phyloP scores from a whole-genome alignment of 2,329 filamentous ascomycete species.

The Venturia aucupariae region DNA sequence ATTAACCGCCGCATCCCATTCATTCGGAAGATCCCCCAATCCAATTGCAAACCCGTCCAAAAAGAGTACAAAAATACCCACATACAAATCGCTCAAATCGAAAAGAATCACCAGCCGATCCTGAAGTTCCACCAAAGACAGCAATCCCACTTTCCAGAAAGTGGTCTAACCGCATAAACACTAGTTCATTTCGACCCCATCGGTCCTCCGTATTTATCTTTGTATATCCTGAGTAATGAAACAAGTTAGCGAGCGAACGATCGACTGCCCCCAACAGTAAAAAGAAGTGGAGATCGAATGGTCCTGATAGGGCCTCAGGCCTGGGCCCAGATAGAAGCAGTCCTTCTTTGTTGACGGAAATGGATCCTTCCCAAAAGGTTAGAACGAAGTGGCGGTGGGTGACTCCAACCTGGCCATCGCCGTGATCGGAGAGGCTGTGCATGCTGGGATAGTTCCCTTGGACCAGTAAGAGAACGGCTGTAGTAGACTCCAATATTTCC shows the following conservation, averaged over 20 bases:
- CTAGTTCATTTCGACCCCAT: slow-evolving; percentile 5
- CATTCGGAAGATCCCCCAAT: too few relatives aligned
- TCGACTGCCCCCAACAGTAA: neutral
- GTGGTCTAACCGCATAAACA: neutral
- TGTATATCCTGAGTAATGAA: slow-evolving; percentile 71
- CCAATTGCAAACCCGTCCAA: too few relatives aligned
- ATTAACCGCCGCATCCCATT: neutral
- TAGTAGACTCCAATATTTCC: neutral
- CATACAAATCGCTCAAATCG: neutral
- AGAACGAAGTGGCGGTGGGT: neutral
- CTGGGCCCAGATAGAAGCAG: too few relatives aligned
- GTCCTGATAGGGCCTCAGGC: neutral
- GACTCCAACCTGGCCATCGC: slow-evolving; percentile 1
- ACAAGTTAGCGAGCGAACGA: neutral
- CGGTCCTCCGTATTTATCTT: slow-evolving; percentile 66
- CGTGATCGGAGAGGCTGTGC: neutral
- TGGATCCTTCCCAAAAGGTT: neutral
- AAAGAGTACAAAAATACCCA: neutral
- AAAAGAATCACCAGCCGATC: neutral
- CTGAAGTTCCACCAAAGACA: neutral
- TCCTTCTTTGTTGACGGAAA: neutral
- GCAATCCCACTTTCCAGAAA: neutral
- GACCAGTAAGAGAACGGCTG: neutral
- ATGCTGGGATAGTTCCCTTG: neutral
- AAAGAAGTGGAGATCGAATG: neutral